phyloP scores from a whole-genome alignment of 2,329 filamentous ascomycete genomes.

The Ascochyta lentis region DNA sequence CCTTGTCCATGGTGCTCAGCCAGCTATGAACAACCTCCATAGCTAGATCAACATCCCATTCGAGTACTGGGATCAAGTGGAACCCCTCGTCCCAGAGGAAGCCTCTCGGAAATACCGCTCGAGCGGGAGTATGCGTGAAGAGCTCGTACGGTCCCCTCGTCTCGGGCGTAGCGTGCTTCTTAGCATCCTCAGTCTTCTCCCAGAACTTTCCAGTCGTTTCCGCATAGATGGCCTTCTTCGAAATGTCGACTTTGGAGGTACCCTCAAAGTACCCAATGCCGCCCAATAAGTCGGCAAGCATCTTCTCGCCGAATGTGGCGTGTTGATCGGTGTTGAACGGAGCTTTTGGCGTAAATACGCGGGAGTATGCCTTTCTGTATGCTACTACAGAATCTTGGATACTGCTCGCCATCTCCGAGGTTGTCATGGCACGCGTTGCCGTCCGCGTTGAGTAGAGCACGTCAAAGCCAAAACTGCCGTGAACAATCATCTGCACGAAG shows the following conservation, averaged over 20 bases:
- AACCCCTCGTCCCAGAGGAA: constrained; percentile 99
- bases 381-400: constrained; percentile 68
- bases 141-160: constrained; percentile 83
- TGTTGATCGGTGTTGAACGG: constrained; percentile 80
- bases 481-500: constrained; percentile 85
- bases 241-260: constrained; percentile 82
- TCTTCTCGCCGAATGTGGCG: constrained; percentile 76
- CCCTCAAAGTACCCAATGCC: constrained; percentile 95
- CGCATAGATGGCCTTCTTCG: constrained; percentile 85
- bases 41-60: constrained; percentile 90
- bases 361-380: constrained; percentile 75
- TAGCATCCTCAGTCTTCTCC: constrained; percentile 83
- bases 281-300: constrained; percentile 91
- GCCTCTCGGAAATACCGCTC: constrained; percentile 91
- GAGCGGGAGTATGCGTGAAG: constrained; percentile 85
- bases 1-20: constrained; percentile 92
- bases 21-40: constrained; percentile 88
- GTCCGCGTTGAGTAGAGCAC: constrained; percentile 85
- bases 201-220: constrained; percentile 94
- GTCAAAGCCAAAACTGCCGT: constrained; percentile 89
- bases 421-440: constrained; percentile 59
- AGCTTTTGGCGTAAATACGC: constrained; percentile 71
- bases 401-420: constrained; percentile 69
- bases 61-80: constrained; percentile 84
- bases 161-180: constrained; percentile 69